Evolutionary conservation across 2,329 filamentous ascomycete species (phyloP).

Genomic region (Penicillium rolfsii): DNA sequence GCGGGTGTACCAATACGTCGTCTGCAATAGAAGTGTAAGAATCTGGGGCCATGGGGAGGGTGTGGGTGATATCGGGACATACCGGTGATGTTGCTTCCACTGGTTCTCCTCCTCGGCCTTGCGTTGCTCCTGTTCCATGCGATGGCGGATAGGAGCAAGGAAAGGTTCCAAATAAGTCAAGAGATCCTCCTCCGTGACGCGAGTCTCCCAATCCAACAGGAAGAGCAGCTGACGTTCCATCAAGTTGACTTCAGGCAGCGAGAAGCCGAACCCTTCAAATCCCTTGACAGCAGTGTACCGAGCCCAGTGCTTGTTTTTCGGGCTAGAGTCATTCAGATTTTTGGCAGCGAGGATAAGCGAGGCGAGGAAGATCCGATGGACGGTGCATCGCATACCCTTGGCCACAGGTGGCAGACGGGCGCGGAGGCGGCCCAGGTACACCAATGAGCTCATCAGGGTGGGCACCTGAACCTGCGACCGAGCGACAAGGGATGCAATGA

Average conservation of each 20-base stretch:
- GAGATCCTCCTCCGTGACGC: constrained; percentile 82
- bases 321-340: constrained; percentile 97
- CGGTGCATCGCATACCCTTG: constrained; percentile 94
- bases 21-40: constrained; percentile 18
- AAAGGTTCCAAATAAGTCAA: constrained; percentile 86
- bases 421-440: constrained; percentile 86
- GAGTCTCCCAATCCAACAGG: constrained; percentile 90
- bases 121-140: constrained; percentile 57
- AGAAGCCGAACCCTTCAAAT: constrained; percentile 83
- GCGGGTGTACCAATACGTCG: constrained; percentile 41
- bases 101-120: constrained; percentile 45
- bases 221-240: constrained; percentile 99
- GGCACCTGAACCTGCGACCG: constrained; percentile 96
- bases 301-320: constrained; percentile 99
- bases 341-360: constrained; percentile 73
- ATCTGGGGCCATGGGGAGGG: neutral
- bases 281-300: constrained; percentile 80
- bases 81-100: constrained; percentile 38
- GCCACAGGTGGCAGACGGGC: constrained; percentile 87
- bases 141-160: constrained; percentile 76
- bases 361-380: constrained; percentile 93
- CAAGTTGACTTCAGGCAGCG: constrained; percentile 91
- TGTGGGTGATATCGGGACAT: constrained; percentile 28
- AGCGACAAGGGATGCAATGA: constrained; percentile 88
- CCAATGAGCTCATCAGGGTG: constrained; percentile 93